phyloP scores from a whole-genome alignment of 1,284 basidiomycete species.

The Schizophyllum commune region DNA sequence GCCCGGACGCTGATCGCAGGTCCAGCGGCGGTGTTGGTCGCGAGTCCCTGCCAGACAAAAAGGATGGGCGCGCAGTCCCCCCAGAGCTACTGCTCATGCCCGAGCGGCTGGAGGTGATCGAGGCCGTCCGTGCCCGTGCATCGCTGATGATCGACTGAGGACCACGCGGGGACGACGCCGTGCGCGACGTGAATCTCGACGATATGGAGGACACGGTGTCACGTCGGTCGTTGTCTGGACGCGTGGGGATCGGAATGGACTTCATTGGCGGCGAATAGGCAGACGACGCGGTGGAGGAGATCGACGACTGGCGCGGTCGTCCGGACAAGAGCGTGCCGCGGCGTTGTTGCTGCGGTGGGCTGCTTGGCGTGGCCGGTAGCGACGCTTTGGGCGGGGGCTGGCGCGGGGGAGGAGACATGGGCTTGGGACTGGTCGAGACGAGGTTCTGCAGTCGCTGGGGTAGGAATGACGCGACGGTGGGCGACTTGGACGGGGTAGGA shows the following conservation, averaged over 20 bases:
- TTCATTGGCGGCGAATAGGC: conserved; percentile 1
- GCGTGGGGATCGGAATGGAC: not conserved
- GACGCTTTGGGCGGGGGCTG: not conserved
- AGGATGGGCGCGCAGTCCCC: conserved; percentile 16
- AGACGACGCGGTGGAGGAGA: conserved; percentile 7
- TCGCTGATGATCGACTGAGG: conserved; percentile 13
- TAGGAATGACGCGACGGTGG: conserved; percentile 25
- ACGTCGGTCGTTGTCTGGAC: not conserved
- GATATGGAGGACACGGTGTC: not conserved
- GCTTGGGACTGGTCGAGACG: conserved; percentile 12
- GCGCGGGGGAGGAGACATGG: conserved; percentile 11
- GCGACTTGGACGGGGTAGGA: conserved; percentile 31
- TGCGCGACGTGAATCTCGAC: conserved; percentile 6
- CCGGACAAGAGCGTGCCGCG: conserved; percentile 2
- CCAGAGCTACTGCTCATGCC: conserved; percentile 16
- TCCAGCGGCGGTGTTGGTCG: conserved; percentile 5
- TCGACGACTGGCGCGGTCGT: not conserved
- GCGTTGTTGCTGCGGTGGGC: not conserved
- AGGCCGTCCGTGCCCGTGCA: conserved; percentile 9
- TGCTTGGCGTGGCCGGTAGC: not conserved
- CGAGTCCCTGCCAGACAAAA: conserved; percentile 3
- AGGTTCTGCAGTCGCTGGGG: conserved; percentile 31
- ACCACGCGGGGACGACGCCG: conserved; percentile 8
- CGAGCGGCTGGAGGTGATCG: conserved; percentile 13
- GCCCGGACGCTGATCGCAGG: not conserved